Evolutionary conservation across 2,329 filamentous ascomycete species (phyloP).

Genomic region (Fusarium nygamai): DNA sequence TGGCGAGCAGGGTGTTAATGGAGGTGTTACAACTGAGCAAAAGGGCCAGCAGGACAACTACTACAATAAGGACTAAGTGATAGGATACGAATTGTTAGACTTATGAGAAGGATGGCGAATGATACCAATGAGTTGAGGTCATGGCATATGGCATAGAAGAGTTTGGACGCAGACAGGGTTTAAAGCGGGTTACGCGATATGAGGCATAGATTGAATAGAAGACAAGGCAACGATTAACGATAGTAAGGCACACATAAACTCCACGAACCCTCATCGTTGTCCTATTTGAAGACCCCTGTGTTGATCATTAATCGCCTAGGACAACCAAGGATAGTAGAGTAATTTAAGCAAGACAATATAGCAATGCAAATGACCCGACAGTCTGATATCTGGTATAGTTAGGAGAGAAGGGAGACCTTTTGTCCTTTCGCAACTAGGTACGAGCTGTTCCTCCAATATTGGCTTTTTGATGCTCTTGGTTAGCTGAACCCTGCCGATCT

Average conservation of each 20-base stretch:
- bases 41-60: constrained; percentile 60
- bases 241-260: background rate
- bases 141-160: constrained; percentile 12
- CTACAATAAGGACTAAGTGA: constrained; percentile 50
- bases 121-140: constrained; percentile 26
- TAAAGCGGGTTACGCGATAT: constrained; percentile 14
- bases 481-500: constrained; percentile 29
- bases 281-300: background rate
- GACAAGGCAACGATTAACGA: constrained; percentile 6
- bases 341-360: constrained; percentile 6
- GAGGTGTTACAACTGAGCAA: constrained; percentile 50
- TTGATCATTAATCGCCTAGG: background rate
- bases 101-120: constrained; percentile 1
- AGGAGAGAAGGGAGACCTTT: background rate
- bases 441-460: background rate
- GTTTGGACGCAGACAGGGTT: background rate
- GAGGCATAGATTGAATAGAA: constrained; percentile 16
- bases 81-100: background rate
- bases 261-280: background rate
- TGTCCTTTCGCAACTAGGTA: background rate
- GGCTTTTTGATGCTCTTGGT: background rate
- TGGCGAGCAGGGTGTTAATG: constrained; percentile 55
- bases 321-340: background rate
- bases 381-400: background rate
- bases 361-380: background rate